A percentile compares a stretch with the other conserved stretches of the same genome.
phyloP scores from a whole-genome alignment of 2,329 filamentous ascomycete genomes.

The Sarocladium kiliense region DNA sequence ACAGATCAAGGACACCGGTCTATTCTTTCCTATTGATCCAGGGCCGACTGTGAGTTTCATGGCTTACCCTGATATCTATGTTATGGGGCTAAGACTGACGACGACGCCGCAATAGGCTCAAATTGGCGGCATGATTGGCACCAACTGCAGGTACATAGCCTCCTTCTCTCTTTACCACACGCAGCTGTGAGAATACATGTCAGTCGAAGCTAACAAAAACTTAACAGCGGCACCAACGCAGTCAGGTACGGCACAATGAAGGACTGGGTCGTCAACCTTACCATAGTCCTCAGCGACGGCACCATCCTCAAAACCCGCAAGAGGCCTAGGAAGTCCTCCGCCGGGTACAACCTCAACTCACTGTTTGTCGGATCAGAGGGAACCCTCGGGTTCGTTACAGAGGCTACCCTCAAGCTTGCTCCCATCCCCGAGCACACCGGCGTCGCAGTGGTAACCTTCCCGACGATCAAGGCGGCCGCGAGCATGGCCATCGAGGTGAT shows the following conservation, averaged over 20 bases:
- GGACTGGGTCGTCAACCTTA: conserved; percentile 78
- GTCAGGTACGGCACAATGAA: conserved; percentile 85
- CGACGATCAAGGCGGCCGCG: conserved; percentile 54
- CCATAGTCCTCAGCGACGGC: conserved; percentile 76
- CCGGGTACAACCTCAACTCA: conserved; percentile 75
- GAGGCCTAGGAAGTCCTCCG: conserved; percentile 70
- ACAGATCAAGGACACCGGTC: conserved; percentile 47
- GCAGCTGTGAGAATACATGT: too few species aligned
- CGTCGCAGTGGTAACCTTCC: conserved; percentile 58
- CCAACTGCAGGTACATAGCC: conserved; percentile 54
- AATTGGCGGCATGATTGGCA: conserved; percentile 77
- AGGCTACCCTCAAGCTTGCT: conserved; percentile 71
- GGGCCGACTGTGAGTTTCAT: conserved; percentile 30
- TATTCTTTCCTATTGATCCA: conserved; percentile 83
- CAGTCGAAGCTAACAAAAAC: too few species aligned
- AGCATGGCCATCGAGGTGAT: conserved; percentile 69
- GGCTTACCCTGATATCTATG: background rate
- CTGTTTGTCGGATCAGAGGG: conserved; percentile 77
- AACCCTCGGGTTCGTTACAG: conserved; percentile 76
- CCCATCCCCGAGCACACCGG: conserved; percentile 63
- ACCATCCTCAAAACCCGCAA: conserved; percentile 74
- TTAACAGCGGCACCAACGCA: too few species aligned
- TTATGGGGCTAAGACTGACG: too few species aligned
- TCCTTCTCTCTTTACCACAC: too few species aligned
- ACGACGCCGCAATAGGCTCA: too few species aligned